These are phyloP conservation scores for Fusarium nanum DNA, from an alignment of 2,329 filamentous ascomycete species.

Conservation along the genomic window DNA sequence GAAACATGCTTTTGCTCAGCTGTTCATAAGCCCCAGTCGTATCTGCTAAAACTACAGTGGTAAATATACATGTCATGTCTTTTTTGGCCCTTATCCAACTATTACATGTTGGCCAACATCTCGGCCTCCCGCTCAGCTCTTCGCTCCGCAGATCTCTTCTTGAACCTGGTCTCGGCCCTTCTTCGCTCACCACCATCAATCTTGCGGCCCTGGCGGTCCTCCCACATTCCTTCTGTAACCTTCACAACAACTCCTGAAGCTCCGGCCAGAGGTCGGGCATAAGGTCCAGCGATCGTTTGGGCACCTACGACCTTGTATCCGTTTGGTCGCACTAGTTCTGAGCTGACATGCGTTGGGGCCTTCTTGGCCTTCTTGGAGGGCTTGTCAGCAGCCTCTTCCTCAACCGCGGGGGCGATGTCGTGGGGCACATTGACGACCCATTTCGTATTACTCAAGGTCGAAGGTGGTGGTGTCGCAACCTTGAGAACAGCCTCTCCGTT, in stretches of 20 bases:
- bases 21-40: constrained; percentile 28
- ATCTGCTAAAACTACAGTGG: constrained; percentile 48
- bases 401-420: constrained; percentile 50
- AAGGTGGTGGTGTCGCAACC: constrained; percentile 56
- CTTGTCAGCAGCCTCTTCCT: constrained; percentile 32
- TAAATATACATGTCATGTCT: constrained; percentile 46
- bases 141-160: constrained; percentile 82
- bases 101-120: constrained; percentile 49
- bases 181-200: constrained; percentile 96
- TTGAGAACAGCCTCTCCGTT: constrained; percentile 65
- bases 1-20: constrained; percentile 34
- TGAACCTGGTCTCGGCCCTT: constrained; percentile 85
- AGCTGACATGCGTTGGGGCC: background rate
- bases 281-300: constrained; percentile 79
- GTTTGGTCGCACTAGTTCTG: constrained; percentile 48
- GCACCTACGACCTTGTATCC: constrained; percentile 75
- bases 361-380: background rate
- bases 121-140: constrained; percentile 71
- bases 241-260: constrained; percentile 73
- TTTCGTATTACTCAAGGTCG: constrained; percentile 58
- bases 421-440: constrained; percentile 67
- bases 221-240: constrained; percentile 91
- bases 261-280: constrained; percentile 75
- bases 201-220: constrained; percentile 86
- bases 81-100: constrained; percentile 28